phyloP scores from a whole-genome alignment of 768 basidiomycete genomes.

The Lentinula boryana region DNA sequence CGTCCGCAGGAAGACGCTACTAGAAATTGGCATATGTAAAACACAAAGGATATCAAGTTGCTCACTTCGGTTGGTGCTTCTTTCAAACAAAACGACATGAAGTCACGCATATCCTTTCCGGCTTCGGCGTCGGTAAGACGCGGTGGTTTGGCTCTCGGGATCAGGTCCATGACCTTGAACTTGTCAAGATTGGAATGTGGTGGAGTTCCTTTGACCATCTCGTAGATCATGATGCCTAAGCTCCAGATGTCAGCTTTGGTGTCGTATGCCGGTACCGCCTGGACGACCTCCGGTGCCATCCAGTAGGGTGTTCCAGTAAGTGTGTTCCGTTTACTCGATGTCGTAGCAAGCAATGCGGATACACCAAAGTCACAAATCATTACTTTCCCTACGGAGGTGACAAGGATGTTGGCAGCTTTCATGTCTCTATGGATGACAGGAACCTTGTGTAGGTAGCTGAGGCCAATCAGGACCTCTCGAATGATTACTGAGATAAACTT shows the following conservation, averaged over 20 bases:
- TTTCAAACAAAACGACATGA: slow-evolving; percentile 75
- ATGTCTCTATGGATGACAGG: slow-evolving; percentile 96
- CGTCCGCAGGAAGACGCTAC: slow-evolving; percentile 86
- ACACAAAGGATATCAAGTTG: neutral
- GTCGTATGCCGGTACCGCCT: slow-evolving; percentile 85
- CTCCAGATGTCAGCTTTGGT: slow-evolving; percentile 99
- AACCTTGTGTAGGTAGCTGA: slow-evolving; percentile 88
- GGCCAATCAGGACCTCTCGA: slow-evolving; percentile 81
- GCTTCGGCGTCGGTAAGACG: slow-evolving; percentile 72
- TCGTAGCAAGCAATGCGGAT: slow-evolving; percentile 81
- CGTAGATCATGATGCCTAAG: slow-evolving; percentile 91
- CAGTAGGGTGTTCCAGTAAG: slow-evolving; percentile 97
- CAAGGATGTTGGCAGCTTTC: slow-evolving; percentile 94
- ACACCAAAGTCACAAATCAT: slow-evolving; percentile 99
- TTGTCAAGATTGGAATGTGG: slow-evolving; percentile 88
- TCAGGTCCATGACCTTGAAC: slow-evolving; percentile 82
- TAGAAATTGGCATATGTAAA: neutral
- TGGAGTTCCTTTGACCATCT: slow-evolving; percentile 95
- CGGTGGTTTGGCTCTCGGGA: slow-evolving; percentile 81
- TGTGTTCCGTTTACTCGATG: slow-evolving; percentile 89
- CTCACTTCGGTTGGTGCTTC: slow-evolving; percentile 76
- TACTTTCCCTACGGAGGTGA: slow-evolving; percentile 84
- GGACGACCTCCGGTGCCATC: slow-evolving; percentile 99
- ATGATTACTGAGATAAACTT: slow-evolving; percentile 82
- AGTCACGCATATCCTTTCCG: slow-evolving; percentile 83